A percentile compares a stretch with the other conserved stretches of the same genome.
These are phyloP conservation scores for Taiwanofungus camphoratus DNA, from an alignment of 1,284 basidiomycete genomes.

Conservation along the genomic window DNA sequence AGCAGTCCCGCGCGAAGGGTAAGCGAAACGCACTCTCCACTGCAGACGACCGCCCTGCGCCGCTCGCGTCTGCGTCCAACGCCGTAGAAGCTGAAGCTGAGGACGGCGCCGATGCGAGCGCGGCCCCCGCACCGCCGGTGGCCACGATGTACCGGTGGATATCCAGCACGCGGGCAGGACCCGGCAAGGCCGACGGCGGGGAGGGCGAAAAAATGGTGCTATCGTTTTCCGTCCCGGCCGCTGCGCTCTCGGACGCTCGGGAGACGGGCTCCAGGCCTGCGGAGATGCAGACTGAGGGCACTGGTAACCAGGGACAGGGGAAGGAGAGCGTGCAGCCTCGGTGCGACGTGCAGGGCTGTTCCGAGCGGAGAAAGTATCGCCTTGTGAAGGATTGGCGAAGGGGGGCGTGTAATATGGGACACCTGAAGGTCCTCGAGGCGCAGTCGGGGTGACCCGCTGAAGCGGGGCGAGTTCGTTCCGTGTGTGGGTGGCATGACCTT, in stretches of 20 bases:
- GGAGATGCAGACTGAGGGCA: conserved; percentile 19
- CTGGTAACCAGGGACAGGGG: no score
- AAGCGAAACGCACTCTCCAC: conserved; percentile 52
- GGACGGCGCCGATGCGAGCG: conserved; percentile 21
- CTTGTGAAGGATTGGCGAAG: conserved; percentile 41
- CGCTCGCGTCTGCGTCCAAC: conserved; percentile 26
- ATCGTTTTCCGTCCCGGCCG: conserved; percentile 49
- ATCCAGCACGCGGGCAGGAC: conserved; percentile 35
- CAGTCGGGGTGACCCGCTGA: conserved; percentile 17
- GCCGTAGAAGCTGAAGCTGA: conserved; percentile 28
- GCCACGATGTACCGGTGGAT: conserved; percentile 63
- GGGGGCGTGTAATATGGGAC: conserved; percentile 51
- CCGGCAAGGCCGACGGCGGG: conserved; percentile 3
- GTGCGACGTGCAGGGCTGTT: conserved; percentile 47
- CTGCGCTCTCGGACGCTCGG: conserved; percentile 25
- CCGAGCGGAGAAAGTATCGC: conserved; percentile 42
- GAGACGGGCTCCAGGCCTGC: not conserved
- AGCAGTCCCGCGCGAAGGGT: conserved; percentile 68
- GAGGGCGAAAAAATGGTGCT: conserved; percentile 28
- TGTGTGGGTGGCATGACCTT: no score
- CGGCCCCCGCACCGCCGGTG: conserved; percentile 14
- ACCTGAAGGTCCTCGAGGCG: conserved; percentile 48
- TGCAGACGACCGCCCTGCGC: conserved; percentile 39
- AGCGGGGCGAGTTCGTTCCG: no score
- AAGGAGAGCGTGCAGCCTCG: not conserved